These are phyloP conservation scores for Flagelloscypha sp. DNA, from an alignment of 768 basidiomycete species.

Conservation along the genomic window DNA sequence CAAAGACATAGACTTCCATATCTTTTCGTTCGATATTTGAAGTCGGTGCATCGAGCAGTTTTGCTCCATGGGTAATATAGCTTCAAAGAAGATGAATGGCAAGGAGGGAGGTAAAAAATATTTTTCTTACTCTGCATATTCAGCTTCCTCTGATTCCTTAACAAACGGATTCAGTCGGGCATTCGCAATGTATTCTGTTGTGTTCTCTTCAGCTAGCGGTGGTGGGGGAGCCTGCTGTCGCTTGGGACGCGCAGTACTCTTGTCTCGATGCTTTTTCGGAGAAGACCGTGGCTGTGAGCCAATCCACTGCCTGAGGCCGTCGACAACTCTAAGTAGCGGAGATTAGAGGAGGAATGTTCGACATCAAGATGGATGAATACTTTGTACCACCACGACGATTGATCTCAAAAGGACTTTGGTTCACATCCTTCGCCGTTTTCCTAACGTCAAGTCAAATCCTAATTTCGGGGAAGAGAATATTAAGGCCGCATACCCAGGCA, in stretches of 20 bases:
- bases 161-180: conserved; percentile 57
- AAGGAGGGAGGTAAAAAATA: background rate
- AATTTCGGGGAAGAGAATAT: conserved; percentile 1
- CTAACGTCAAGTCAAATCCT: conserved; percentile 24
- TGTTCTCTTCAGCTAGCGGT: conserved; percentile 20
- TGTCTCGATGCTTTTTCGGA: conserved; percentile 31
- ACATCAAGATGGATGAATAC: conserved; percentile 8
- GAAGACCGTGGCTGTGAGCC: conserved; percentile 39
- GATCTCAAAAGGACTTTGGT: conserved; percentile 69
- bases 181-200: conserved; percentile 52
- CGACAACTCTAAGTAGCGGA: conserved; percentile 47
- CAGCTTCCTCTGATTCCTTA: conserved; percentile 52
- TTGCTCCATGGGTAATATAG: conserved; percentile 69
- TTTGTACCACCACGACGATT: conserved; percentile 38
- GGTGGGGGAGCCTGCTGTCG: conserved; percentile 21
- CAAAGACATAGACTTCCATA: conserved; percentile 44
- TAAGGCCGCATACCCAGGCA: conserved; percentile 55
- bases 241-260: conserved; percentile 27
- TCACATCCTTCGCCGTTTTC: conserved; percentile 59
- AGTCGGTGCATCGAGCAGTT: conserved; percentile 50
- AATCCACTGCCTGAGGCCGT: conserved; percentile 76
- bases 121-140: conserved; percentile 58
- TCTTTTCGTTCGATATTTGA: conserved; percentile 50
- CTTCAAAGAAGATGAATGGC: conserved; percentile 22
- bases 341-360: conserved; percentile 3